A percentile compares a stretch with the other conserved stretches of the same genome.
These are phyloP conservation scores for Nemania abortiva DNA, from an alignment of 2,329 filamentous ascomycete genomes.

Conservation along the genomic window DNA sequence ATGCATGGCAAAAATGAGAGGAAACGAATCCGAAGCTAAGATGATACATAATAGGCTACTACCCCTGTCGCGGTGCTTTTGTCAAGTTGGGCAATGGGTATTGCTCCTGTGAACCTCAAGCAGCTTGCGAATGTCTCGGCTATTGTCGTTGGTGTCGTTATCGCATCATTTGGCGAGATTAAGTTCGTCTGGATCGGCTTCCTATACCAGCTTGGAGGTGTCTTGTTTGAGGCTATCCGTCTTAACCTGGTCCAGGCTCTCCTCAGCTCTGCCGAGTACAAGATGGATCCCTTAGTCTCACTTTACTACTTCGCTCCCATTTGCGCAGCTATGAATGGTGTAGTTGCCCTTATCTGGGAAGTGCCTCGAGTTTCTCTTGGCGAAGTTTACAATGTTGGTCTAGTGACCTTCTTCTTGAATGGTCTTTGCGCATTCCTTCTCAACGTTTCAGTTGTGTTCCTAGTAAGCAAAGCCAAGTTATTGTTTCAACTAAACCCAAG, in stretches of 20 bases:
- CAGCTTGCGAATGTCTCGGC: slow-evolving; percentile 92
- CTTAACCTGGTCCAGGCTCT: slow-evolving; percentile 87
- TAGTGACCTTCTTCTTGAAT: slow-evolving; percentile 79
- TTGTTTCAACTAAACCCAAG: neutral
- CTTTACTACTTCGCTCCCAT: slow-evolving; percentile 91
- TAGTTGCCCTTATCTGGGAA: slow-evolving; percentile 80
- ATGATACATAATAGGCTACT: slow-evolving; percentile 72
- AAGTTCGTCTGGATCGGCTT: slow-evolving; percentile 87
- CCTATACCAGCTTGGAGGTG: slow-evolving; percentile 81
- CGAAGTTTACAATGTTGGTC: slow-evolving; percentile 79
- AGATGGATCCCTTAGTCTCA: slow-evolving; percentile 91
- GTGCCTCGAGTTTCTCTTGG: slow-evolving; percentile 75
- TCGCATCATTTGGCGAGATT: slow-evolving; percentile 96
- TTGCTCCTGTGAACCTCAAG: slow-evolving; percentile 85
- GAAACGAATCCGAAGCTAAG: slow-evolving; percentile 30
- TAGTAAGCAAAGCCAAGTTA: slow-evolving; percentile 68
- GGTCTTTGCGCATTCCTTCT: slow-evolving; percentile 83
- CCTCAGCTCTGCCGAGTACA: slow-evolving; percentile 85
- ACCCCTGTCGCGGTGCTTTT: slow-evolving; percentile 94
- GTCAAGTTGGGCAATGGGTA: slow-evolving; percentile 87
- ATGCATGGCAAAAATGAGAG: neutral
- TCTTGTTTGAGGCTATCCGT: slow-evolving; percentile 84
- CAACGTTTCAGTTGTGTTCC: slow-evolving; percentile 87
- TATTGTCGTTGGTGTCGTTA: slow-evolving; percentile 93
- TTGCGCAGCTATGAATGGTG: slow-evolving; percentile 84